Evolutionary conservation across 371 early-diverging fungal genomes (phyloP), one percentile per base, ranked within the genome.

Genomic region (Amoeboaphelidium protococcarum): DNA sequence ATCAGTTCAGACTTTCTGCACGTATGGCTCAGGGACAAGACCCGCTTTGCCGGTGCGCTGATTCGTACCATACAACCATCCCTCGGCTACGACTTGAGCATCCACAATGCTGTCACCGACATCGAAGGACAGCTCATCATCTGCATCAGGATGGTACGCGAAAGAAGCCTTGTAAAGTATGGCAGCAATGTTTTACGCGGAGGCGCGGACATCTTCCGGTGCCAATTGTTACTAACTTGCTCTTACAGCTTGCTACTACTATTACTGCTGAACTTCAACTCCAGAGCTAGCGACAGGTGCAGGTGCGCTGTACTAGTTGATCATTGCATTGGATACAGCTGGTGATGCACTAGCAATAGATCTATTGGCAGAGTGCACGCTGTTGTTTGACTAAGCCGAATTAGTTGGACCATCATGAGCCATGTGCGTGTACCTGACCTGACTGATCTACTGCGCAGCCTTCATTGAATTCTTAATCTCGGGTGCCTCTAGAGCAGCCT

Each of bases 11-110:
- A 16, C 37, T 16, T 31, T 31, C 6, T 6, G 6, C 6, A 6
- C 6, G 37, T 31, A 31, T 31, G 37, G 37, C 37, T 31, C 37
- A 10, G 56, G 56, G 40, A 56, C 46, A 23, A 50, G 41, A 19
- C 56, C 56, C 2, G 41, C 42, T 37, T 50, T 43, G 13, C 50
- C 53, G 6, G 56, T 48, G 2, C 50, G 13, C 41, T 47, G 43
- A 46, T 56, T 56, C 24, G 41, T 40, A 13, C 50, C 56, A 23
- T 25, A n/a, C 13, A 42, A 53, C 53, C 52, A 56, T 23, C 53
- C 53, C 26, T 56, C 56, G n/a, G 26, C 26, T 37, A 44, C 50
- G 25, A 26, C 47, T 41, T 45, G 25, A 31, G 37, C 37, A 31
- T 31, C 37, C 6, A 31, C 37, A 10, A 31, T 31, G 6, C 6